These are phyloP conservation scores for Cystobasidium tubakii DNA, from an alignment of 768 basidiomycete species.

Conservation along the genomic window DNA sequence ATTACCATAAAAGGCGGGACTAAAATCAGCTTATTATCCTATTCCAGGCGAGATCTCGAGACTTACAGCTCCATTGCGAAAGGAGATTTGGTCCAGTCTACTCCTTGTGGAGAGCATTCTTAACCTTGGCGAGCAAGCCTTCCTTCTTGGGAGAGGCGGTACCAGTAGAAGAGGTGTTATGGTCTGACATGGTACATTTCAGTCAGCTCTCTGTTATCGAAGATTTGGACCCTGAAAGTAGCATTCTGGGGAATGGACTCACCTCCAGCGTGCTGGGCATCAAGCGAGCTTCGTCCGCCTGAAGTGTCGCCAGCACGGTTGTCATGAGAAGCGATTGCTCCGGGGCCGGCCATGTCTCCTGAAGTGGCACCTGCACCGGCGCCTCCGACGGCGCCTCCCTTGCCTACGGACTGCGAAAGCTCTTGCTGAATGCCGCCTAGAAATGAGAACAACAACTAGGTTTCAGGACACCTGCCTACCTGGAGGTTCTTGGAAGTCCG, in stretches of 20 bases:
- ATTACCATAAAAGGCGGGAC: too few relatives aligned
- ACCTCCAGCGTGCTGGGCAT: background rate
- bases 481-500: background rate
- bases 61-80: too few relatives aligned
- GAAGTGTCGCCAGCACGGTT: background rate
- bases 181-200: background rate
- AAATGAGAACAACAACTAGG: background rate
- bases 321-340: background rate
- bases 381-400: background rate
- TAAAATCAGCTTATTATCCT: too few relatives aligned
- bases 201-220: too few relatives aligned
- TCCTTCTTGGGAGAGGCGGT: slow-evolving; percentile 17
- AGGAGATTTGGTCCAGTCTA: too few relatives aligned
- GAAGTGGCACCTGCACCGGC: background rate
- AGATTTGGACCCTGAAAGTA: too few relatives aligned
- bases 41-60: too few relatives aligned
- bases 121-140: slow-evolving; percentile 21
- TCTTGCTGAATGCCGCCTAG: background rate
- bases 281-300: slow-evolving; percentile 4
- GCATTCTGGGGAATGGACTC: background rate
- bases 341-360: background rate
- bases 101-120: background rate
- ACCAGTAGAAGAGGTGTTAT: background rate
- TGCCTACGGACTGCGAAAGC: background rate
- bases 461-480: too few relatives aligned